Conservation (phyloP, 2,329 filamentous ascomycete species). For the Clarireedia sp. region DNA sequence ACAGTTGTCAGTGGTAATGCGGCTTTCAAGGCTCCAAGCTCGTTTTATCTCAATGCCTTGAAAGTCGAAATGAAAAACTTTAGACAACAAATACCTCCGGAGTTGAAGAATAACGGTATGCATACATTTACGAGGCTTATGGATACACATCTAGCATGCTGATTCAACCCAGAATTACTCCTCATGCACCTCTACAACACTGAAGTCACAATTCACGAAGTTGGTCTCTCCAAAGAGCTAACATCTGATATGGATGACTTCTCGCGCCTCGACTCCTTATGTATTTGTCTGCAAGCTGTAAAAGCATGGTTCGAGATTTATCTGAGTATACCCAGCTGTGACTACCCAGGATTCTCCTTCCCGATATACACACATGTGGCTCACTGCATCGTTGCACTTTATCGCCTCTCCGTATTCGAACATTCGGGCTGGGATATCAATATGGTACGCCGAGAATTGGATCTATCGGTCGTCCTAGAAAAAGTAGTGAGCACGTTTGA, state of each 20-base stretch:
- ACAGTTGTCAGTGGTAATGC: not conserved
- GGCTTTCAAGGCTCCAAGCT: conserved; percentile 19
- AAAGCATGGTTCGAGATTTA: conserved; percentile 11
- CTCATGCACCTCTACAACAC: conserved; percentile 4
- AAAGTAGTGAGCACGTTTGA: not conserved
- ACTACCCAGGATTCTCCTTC: not conserved
- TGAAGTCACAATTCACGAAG: conserved; percentile 8
- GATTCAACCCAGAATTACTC: not conserved
- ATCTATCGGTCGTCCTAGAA: not conserved
- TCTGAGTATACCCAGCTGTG: not conserved
- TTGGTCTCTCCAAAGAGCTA: not conserved
- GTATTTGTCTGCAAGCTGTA: conserved; percentile 1
- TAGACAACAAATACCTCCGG: conserved; percentile 61
- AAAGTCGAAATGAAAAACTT: conserved; percentile 52
- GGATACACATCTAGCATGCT: not conserved
- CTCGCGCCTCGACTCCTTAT: conserved; percentile 1
- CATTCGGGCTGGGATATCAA: conserved; percentile 1
- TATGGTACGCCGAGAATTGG: conserved; percentile 1
- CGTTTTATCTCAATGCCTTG: conserved; percentile 32
- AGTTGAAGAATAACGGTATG: conserved; percentile 34
- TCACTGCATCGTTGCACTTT: conserved; percentile 4
- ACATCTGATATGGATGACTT: not conserved
- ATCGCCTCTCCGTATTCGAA: conserved; percentile 1
- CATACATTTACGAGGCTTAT: no score
- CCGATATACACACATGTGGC: not conserved